phyloP scores from a whole-genome alignment of 352 stramenopile genomes.

The Phytophthora idaei region DNA sequence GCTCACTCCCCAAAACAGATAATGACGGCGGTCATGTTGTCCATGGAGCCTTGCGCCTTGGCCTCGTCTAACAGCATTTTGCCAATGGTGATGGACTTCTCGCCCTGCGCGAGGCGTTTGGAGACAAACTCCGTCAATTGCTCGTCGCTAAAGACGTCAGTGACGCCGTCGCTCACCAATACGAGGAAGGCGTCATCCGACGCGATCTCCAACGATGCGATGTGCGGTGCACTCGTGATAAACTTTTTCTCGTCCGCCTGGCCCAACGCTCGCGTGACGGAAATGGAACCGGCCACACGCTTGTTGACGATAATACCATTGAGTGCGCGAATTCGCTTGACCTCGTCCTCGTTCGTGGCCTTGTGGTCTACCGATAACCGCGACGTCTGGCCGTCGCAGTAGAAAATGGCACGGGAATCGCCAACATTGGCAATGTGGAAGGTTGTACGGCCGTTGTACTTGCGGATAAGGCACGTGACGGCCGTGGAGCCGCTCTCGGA shows the following conservation, averaged over 20 bases:
- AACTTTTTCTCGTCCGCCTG: conserved; percentile 85
- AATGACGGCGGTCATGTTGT: conserved; percentile 87
- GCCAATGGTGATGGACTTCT: conserved; percentile 63
- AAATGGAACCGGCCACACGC: conserved; percentile 72
- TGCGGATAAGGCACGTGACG: conserved; percentile 75
- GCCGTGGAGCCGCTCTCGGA: conserved; percentile 71
- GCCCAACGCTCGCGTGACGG: conserved; percentile 76
- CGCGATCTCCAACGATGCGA: conserved; percentile 58
- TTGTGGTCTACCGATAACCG: conserved; percentile 81
- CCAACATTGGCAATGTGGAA: conserved; percentile 83
- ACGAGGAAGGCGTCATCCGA: conserved; percentile 67
- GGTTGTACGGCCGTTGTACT: conserved; percentile 57
- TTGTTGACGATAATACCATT: conserved; percentile 88
- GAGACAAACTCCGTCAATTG: conserved; percentile 71
- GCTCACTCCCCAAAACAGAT: conserved; percentile 62
- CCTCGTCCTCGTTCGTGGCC: conserved; percentile 77
- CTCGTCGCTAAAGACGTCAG: conserved; percentile 77
- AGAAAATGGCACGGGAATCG: conserved; percentile 80
- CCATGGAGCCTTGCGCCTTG: conserved; percentile 68
- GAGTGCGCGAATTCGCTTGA: conserved; percentile 69
- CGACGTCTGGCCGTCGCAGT: conserved; percentile 48
- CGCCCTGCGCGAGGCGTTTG: conserved; percentile 47
- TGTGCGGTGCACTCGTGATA: conserved; percentile 71
- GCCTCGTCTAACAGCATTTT: conserved; percentile 70
- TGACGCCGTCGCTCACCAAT: conserved; percentile 79